Percentiles rank a stretch among this genome's conserved stretches.
These are phyloP conservation scores for Ophiocordyceps sinensis DNA, from an alignment of 2,329 filamentous ascomycete species.

Conservation along the genomic window DNA sequence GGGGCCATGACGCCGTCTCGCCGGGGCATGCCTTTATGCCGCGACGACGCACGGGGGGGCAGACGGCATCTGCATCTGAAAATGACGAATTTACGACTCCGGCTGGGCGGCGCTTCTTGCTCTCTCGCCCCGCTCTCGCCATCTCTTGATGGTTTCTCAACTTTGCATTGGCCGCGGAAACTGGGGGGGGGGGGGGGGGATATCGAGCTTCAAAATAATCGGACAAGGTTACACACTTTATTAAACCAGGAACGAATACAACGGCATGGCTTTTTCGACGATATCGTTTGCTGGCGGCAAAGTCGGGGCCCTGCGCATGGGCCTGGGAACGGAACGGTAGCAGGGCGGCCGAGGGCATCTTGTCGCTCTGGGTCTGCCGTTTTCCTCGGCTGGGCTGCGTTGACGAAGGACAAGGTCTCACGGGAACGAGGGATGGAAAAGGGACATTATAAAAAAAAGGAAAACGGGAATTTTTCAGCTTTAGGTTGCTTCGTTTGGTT, in stretches of 20 bases:
- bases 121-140: background rate
- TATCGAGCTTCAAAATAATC: background rate
- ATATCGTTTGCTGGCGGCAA: background rate
- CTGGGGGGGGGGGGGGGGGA: too few species aligned
- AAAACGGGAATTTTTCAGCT: too few species aligned
- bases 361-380: too few species aligned
- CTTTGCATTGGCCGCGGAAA: background rate
- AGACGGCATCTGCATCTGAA: background rate
- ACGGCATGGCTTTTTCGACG: background rate
- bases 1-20: slow-evolving; percentile 12
- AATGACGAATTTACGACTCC: background rate
- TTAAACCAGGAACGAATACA: background rate
- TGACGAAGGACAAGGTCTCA: too few species aligned
- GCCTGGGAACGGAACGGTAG: too few species aligned
- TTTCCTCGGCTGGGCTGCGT: too few species aligned
- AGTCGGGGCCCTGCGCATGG: too few species aligned
- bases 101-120: background rate
- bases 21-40: background rate
- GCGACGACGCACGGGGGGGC: background rate
- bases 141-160: background rate
- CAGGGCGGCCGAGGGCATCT: too few species aligned
- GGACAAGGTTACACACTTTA: background rate
- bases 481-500: too few species aligned
- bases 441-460: too few species aligned
- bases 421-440: too few species aligned